Evolutionary conservation across 2,329 filamentous ascomycete species (phyloP).

Genomic region (Colletotrichum acutatum): DNA sequence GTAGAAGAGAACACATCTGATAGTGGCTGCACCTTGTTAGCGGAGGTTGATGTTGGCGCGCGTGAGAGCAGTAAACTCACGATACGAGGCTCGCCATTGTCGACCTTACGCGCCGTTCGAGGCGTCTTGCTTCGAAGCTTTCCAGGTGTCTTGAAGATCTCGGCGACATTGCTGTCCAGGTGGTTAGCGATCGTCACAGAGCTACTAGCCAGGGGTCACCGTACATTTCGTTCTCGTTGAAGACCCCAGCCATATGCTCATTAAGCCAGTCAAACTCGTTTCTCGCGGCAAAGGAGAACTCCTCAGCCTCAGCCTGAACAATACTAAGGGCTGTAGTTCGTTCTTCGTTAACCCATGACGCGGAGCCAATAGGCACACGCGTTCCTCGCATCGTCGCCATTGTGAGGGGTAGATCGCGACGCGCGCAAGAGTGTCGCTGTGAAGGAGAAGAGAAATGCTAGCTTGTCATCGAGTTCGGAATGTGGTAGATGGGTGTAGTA

Average conservation of each 20-base stretch:
- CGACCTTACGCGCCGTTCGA: slow-evolving; percentile 73
- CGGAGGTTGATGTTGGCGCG: not conserved
- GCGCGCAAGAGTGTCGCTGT: slow-evolving; percentile 32
- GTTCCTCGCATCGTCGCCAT: slow-evolving; percentile 61
- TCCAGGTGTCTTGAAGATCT: slow-evolving; percentile 95
- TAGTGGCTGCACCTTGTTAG: slow-evolving; percentile 61
- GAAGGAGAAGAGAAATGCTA: slow-evolving; percentile 28
- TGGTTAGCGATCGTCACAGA: not conserved
- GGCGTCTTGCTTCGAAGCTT: slow-evolving; percentile 86
- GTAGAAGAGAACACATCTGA: slow-evolving; percentile 69
- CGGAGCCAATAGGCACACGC: slow-evolving; percentile 80
- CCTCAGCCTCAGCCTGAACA: slow-evolving; percentile 84
- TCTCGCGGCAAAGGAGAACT: slow-evolving; percentile 90
- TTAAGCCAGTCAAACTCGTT: slow-evolving; percentile 99
- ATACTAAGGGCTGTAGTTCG: slow-evolving; percentile 81
- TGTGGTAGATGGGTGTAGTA: slow-evolving; percentile 27
- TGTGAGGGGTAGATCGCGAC: slow-evolving; percentile 25
- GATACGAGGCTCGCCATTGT: slow-evolving; percentile 68
- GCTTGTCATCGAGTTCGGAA: slow-evolving; percentile 34
- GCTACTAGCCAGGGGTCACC: slow-evolving; percentile 48
- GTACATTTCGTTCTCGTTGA: slow-evolving; percentile 87
- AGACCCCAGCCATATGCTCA: slow-evolving; percentile 97
- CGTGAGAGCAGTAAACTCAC: slow-evolving; percentile 58
- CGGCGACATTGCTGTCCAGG: slow-evolving; percentile 79
- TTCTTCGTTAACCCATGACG: slow-evolving; percentile 88